Evolutionary conservation across 2,329 filamentous ascomycete genomes (phyloP), one percentile per base, ranked within the genome.

Genomic region (Penicillium verrucosum): DNA sequence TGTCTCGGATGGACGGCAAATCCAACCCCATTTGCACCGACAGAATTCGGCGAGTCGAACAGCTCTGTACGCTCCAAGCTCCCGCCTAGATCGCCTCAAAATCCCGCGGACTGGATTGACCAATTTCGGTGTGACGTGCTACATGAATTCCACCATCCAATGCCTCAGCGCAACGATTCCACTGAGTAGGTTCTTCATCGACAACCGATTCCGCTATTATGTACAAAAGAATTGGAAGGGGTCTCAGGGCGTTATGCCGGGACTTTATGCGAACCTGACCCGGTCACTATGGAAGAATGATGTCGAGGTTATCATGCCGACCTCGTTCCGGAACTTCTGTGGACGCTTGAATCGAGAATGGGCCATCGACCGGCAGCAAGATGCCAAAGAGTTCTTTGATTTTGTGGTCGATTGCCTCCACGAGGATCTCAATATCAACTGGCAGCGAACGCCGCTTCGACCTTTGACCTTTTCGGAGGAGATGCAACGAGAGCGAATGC

Each of bases 71-170:
- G 68, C 73, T 51, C 69, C 71, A 50, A 73, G 67, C 62, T 73
- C 73, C 41, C 66, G 77, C 45, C 70, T 79, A 47, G 76, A 77
- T 57, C 71, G 75, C 14, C 74, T 79, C 29, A 76, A 76, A 72
- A 78, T 85, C 65, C 82, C 86, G n/a, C 78, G 79, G 36, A 89
- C 90, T 11, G 92, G 93, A 0, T 80, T 97, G 12, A 78, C 85
- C 57, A 97, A 97, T 65, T 89, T 91, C 40, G 85, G 86, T 1
- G 87, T 89, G 45, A 92, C 89, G 62, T 97, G 93, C 71, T 97
- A 96, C 70, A 92, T 94, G 80, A 97, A 96, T 73, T 88, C 90
- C n/a, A 87, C 88, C 0, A 79, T 97, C 27, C 93, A 97, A 73
- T 89, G 89, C 58, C 77, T 97, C 18, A 89, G 89, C 57, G 88